These are phyloP conservation scores for Zygosaccharomyces pseudobailii DNA, from an alignment of 1,139 yeast species.

Conservation along the genomic window DNA sequence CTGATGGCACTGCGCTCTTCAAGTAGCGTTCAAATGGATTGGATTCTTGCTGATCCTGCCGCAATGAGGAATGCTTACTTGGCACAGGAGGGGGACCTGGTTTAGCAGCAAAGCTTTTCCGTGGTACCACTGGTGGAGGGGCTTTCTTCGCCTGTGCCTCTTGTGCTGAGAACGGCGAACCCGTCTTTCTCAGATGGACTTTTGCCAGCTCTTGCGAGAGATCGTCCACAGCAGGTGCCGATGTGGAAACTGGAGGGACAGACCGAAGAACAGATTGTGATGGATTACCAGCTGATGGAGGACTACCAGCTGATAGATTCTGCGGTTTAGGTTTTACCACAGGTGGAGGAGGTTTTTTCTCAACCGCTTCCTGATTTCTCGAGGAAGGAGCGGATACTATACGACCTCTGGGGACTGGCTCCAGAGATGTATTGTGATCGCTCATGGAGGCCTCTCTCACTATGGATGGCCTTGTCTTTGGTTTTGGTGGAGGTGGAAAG, in stretches of 20 bases:
- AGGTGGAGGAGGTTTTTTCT: conserved; percentile 20
- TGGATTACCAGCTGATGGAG: background rate
- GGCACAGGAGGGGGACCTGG: conserved; percentile 25
- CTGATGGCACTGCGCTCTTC: conserved; percentile 37
- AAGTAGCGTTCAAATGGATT: conserved; percentile 37
- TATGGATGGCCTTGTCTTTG: conserved; percentile 4
- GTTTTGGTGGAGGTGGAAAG: conserved; percentile 25
- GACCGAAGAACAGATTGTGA: background rate
- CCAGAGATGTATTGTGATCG: background rate
- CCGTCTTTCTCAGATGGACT: conserved; percentile 9
- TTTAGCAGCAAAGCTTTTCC: conserved; percentile 10
- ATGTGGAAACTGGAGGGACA: background rate
- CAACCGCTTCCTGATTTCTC: background rate
- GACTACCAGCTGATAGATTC: conserved; percentile 6
- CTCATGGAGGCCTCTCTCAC: conserved; percentile 3
- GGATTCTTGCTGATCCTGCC: conserved; percentile 1
- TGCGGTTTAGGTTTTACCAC: conserved; percentile 27
- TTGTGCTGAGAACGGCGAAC: background rate
- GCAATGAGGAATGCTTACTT: conserved; percentile 13
- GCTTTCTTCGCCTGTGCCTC: conserved; percentile 13
- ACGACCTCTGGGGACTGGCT: background rate
- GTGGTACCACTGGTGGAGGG: conserved; percentile 27
- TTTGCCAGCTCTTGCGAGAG: conserved; percentile 12
- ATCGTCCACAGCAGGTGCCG: conserved; percentile 1
- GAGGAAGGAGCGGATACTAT: conserved; percentile 1